Conservation (phyloP, 176 grass and related monocot genomes). For the Oryza nivara region DNA sequence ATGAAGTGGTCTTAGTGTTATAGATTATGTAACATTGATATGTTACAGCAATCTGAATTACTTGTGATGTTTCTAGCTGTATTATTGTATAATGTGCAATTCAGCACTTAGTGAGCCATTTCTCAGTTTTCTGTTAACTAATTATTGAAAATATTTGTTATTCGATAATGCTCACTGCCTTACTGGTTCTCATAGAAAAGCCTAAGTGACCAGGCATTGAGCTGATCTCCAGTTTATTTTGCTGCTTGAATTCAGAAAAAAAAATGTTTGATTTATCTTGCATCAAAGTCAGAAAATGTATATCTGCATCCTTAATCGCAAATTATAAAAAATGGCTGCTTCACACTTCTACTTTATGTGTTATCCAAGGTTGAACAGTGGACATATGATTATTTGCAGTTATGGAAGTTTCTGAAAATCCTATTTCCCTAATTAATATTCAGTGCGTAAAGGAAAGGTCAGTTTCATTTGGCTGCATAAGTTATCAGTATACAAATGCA, state of each 20-base stretch:
- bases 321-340: background rate
- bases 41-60: background rate
- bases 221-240: background rate
- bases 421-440: background rate
- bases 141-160: background rate
- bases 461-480: background rate
- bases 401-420: background rate
- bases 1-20: conserved; percentile 7
- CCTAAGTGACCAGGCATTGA: conserved; percentile 1
- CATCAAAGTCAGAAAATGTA: background rate
- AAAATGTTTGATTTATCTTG: background rate
- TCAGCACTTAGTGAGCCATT: background rate
- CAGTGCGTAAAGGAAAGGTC: background rate
- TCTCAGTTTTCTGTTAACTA: conserved; percentile 4
- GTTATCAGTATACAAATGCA: background rate
- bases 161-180: background rate
- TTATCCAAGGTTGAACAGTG: background rate
- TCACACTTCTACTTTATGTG: background rate
- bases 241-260: background rate
- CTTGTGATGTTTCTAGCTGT: conserved; percentile 28
- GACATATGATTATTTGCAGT: background rate
- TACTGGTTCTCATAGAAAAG: background rate
- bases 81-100: background rate
- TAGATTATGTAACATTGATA: background rate
- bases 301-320: conserved; percentile 2